Conservation (phyloP, 163 green algal species). For the Chlamydomonas reinhardtii region DNA sequence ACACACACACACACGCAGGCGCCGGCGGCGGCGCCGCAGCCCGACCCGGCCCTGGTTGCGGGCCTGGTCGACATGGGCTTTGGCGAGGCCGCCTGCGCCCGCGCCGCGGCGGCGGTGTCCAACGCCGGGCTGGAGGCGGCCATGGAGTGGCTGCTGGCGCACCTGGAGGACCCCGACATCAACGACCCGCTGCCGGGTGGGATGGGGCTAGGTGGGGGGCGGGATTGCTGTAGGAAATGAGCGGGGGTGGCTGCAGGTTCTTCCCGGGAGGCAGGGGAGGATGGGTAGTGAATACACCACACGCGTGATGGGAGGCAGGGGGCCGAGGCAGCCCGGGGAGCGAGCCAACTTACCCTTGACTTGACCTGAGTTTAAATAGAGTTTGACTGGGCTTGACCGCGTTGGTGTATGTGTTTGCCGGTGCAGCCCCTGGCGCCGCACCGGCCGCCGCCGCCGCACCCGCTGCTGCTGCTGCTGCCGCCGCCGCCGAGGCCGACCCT, state of each 20-base stretch:
- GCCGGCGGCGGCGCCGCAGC: slow-evolving; percentile 3
- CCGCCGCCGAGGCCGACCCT: slow-evolving; percentile 53
- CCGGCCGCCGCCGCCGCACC: slow-evolving; percentile 16
- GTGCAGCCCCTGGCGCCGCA: neutral
- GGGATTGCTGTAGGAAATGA: too few species aligned
- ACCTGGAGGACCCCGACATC: slow-evolving; percentile 94
- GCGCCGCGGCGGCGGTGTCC: slow-evolving; percentile 75
- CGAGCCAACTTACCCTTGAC: too few species aligned
- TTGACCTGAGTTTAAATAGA: too few species aligned
- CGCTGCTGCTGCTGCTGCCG: neutral
- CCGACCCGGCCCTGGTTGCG: slow-evolving; percentile 60
- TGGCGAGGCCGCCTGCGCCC: slow-evolving; percentile 83
- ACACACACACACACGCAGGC: too few species aligned
- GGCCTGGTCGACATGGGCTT: slow-evolving; percentile 95
- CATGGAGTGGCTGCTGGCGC: slow-evolving; percentile 93
- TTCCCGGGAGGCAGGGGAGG: too few species aligned
- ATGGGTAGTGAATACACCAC: too few species aligned
- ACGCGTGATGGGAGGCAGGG: too few species aligned
- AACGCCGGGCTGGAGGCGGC: slow-evolving; percentile 80
- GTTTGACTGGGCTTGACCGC: too few species aligned
- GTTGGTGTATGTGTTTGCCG: neutral
- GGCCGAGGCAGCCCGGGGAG: too few species aligned
- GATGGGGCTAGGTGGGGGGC: too few species aligned
- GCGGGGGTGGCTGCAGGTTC: too few species aligned
- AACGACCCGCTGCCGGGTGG: slow-evolving; percentile 80